Evolutionary conservation across 257 asterid species (phyloP).

Genomic region (Jasminum sambac): DNA sequence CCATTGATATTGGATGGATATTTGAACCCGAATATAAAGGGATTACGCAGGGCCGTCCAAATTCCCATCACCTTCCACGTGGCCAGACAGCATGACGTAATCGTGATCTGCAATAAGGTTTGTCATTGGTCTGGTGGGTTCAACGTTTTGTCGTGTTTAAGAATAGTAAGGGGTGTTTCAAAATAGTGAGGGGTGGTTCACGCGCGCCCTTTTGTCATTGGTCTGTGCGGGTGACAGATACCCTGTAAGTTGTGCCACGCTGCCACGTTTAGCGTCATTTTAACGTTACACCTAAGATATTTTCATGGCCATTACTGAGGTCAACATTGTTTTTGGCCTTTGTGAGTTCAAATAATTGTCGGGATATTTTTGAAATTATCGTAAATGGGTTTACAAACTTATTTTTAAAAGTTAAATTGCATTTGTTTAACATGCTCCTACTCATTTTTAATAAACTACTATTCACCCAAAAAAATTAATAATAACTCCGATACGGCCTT

Average conservation of each 20-base stretch:
- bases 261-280: background rate
- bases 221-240: background rate
- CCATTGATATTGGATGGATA: no score
- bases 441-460: no score
- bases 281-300: background rate
- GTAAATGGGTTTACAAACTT: no score
- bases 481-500: no score
- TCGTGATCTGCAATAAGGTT: background rate
- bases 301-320: background rate
- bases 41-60: no score
- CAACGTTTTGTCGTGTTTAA: background rate
- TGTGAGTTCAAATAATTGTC: background rate
- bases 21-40: no score
- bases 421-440: no score
- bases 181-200: no score
- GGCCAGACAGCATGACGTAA: conserved; percentile 24
- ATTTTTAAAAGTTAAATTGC: no score
- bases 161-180: background rate
- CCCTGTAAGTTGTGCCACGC: background rate
- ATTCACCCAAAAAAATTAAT: no score
- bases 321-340: background rate
- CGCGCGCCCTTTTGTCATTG: background rate
- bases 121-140: background rate
- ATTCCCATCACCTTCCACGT: conserved; percentile 30
- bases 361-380: background rate